phyloP scores from a whole-genome alignment of 345 rosid species.

The Draba incana region DNA sequence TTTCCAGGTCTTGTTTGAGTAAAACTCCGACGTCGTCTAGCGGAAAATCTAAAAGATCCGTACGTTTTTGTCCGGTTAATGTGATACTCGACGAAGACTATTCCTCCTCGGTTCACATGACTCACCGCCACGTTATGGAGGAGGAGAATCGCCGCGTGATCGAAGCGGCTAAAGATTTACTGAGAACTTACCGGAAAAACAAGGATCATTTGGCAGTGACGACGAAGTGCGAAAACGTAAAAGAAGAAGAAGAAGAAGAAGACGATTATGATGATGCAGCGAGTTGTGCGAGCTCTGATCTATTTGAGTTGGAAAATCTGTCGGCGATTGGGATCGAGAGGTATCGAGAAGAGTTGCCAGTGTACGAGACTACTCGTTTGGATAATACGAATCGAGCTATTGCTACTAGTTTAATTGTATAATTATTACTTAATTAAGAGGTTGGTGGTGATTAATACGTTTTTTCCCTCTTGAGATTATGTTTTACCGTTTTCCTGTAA shows the following conservation, averaged over 20 bases:
- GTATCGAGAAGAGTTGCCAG: conserved; percentile 88
- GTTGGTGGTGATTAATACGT: conserved; percentile 53
- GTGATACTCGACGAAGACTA: conserved; percentile 73
- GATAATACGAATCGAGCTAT: conserved; percentile 69
- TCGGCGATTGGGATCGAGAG: conserved; percentile 69
- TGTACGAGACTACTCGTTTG: conserved; percentile 86
- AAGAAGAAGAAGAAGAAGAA: conserved; percentile 34
- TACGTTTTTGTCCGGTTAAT: conserved; percentile 77
- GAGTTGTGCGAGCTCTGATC: conserved; percentile 92
- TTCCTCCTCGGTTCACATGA: conserved; percentile 43
- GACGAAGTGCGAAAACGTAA: conserved; percentile 3
- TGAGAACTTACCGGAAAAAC: conserved; percentile 65
- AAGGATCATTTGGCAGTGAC: conserved; percentile 30
- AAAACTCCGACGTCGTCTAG: conserved; percentile 51
- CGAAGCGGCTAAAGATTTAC: conserved; percentile 68
- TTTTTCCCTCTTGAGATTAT: conserved; percentile 20
- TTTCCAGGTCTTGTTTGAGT: conserved; percentile 85
- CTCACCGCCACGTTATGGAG: conserved; percentile 43
- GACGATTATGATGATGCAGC: conserved; percentile 55
- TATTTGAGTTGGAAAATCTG: conserved; percentile 90
- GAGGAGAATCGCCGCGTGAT: conserved; percentile 66
- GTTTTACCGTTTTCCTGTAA: conserved; percentile 32
- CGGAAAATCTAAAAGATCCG: conserved; percentile 61
- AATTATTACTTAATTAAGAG: conserved; percentile 44
- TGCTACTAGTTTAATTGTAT: conserved; percentile 65